Evolutionary conservation across 495 filamentous ascomycete genomes (phyloP).

Genomic region (Astrothelium subdiscretum): DNA sequence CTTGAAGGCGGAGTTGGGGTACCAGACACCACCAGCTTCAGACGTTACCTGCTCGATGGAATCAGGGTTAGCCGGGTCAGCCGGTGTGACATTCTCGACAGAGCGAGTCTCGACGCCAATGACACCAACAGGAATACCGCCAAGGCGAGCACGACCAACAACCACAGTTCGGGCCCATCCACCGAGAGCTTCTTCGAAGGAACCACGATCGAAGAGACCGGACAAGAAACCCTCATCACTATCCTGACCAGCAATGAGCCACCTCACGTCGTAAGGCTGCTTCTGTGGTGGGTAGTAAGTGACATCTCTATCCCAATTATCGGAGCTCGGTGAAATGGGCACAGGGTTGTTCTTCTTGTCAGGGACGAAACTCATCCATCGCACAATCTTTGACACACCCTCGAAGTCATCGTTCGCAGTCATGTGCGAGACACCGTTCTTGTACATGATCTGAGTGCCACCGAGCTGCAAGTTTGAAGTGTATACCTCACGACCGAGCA

Average conservation of each 20-base stretch:
- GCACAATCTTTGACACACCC: conserved; percentile 93
- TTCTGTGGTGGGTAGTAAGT: conserved; percentile 74
- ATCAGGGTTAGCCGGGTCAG: conserved; percentile 97
- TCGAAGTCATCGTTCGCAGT: conserved; percentile 96
- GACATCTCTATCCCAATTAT: conserved; percentile 88
- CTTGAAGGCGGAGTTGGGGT: conserved; percentile 98
- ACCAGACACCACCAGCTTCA: conserved; percentile 98
- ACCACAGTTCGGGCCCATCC: conserved; percentile 97
- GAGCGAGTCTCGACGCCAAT: conserved; percentile 94
- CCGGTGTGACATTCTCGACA: conserved; percentile 91
- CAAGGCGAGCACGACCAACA: conserved; percentile 89
- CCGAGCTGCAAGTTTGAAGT: conserved; percentile 97
- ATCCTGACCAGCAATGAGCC: conserved; percentile 83
- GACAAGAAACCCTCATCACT: conserved; percentile 77
- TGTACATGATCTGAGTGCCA: conserved; percentile 99
- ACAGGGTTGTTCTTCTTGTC: conserved; percentile 85
- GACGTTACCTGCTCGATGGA: conserved; percentile 87
- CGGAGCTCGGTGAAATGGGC: conserved; percentile 72
- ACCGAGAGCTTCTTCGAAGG: conserved; percentile 91
- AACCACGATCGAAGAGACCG: conserved; percentile 91
- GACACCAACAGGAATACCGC: conserved; percentile 96
- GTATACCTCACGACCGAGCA: conserved; percentile 95
- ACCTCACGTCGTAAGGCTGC: conserved; percentile 86
- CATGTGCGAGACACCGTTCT: conserved; percentile 98
- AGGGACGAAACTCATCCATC: conserved; percentile 94